These are phyloP conservation scores for Podospora tetraspora DNA, from an alignment of 495 filamentous ascomycete genomes.

Conservation along the genomic window DNA sequence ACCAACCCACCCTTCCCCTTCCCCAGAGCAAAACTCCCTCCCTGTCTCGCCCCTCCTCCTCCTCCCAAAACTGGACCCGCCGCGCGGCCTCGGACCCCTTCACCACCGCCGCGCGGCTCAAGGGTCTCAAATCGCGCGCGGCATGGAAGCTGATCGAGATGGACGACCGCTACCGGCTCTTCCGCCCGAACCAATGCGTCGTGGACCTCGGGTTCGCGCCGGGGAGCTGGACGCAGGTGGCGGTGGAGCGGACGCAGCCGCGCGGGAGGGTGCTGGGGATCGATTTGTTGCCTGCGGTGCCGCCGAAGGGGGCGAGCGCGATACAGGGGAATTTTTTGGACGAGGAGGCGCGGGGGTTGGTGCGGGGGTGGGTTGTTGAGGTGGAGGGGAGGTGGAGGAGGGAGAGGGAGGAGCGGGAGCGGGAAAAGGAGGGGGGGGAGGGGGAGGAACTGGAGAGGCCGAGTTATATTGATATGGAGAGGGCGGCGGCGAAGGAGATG, in stretches of 20 bases:
- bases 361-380: conserved; percentile 68
- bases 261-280: conserved; percentile 79
- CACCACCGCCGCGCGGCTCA: conserved; percentile 63
- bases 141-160: conserved; percentile 92
- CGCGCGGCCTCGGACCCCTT: conserved; percentile 69
- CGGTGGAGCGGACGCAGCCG: conserved; percentile 67
- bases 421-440: neutral
- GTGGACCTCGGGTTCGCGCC: conserved; percentile 93
- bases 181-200: conserved; percentile 72
- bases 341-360: conserved; percentile 61
- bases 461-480: conserved; percentile 53
- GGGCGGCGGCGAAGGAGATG: conserved; percentile 28
- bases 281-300: conserved; percentile 86
- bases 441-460: conserved; percentile 24
- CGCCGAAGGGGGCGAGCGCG: conserved; percentile 80
- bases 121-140: conserved; percentile 79
- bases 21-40: conserved; percentile 11
- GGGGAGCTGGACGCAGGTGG: conserved; percentile 96
- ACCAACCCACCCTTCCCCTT: neutral
- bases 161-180: conserved; percentile 72
- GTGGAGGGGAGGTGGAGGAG: conserved; percentile 36
- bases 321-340: conserved; percentile 91
- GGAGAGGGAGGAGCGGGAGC: conserved; percentile 17
- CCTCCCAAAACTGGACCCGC: conserved; percentile 75
- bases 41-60: conserved; percentile 32